These are phyloP conservation scores for Platanus orientalis DNA, from an alignment of 164 flowering plant genomes.

Conservation along the genomic window DNA sequence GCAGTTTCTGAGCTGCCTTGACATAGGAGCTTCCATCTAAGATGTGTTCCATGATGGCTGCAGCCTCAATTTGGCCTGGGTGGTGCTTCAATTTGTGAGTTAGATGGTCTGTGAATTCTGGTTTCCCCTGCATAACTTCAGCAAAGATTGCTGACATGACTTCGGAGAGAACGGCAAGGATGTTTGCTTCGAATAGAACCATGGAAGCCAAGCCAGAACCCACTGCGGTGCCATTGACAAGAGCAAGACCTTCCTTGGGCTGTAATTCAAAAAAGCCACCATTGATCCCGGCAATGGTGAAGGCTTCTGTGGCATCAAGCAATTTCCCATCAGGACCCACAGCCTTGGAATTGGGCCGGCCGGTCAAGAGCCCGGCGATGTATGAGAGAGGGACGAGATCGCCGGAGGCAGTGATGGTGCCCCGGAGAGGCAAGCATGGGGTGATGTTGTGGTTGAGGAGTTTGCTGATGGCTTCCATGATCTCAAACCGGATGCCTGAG, in stretches of 20 bases:
- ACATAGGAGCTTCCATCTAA: constrained; percentile 12
- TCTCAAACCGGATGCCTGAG: constrained; percentile 11
- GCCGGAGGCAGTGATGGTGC: no score
- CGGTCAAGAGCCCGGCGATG: constrained; percentile 14
- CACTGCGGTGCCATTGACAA: constrained; percentile 23
- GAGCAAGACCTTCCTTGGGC: constrained; percentile 22
- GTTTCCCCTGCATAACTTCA: no score
- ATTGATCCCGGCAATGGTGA: neutral
- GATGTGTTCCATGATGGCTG: constrained; percentile 13
- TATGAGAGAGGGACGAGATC: no score
- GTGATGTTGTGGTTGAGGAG: constrained; percentile 11
- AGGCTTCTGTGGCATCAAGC: constrained; percentile 1
- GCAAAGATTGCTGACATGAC: constrained; percentile 13
- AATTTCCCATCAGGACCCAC: neutral
- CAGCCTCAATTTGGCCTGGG: constrained; percentile 22
- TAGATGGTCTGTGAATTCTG: constrained; percentile 18
- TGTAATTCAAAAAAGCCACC: constrained; percentile 12
- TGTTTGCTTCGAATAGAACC: constrained; percentile 14
- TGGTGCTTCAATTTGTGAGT: constrained; percentile 23
- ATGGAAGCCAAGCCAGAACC: constrained; percentile 18
- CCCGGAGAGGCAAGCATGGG: constrained; percentile 9
- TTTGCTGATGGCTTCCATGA: constrained; percentile 2
- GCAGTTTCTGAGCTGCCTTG: constrained; percentile 7
- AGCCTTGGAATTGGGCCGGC: constrained; percentile 9
- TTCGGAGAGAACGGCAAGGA: constrained; percentile 10